Evolutionary conservation across 257 asterid genomes (phyloP), one percentile per base, ranked within the genome.

Genomic region (Fraxinus excelsior): DNA sequence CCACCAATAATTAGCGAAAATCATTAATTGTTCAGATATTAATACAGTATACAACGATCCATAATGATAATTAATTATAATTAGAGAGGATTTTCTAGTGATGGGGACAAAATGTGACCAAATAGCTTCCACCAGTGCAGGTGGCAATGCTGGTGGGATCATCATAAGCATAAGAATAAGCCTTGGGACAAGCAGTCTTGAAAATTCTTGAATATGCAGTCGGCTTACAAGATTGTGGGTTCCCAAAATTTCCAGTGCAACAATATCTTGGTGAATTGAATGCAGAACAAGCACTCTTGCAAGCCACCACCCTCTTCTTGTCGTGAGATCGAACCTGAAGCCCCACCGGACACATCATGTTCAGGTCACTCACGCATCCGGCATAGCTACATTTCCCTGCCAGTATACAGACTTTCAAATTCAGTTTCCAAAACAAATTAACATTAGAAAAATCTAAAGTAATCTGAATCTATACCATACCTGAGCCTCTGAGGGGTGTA

Each of bases 101-200:
- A 83, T 87, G 99, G 78, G 98, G 97, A 77, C 99, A 95, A 86
- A 91, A 95, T 28, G 99, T 93, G 87, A 95, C 80, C 82, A 95
- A 77, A 72, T 95, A 95, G 87, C 64, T 89, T 1, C 90, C 78
- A 7, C 92, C 96, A 6, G 90, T 95, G 92, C 99, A 95, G 79
- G 99, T 95, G 29, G 99, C 80, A 65, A 95, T 90, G 83, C 97
- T 91, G 31, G 99, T 92, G 71, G 99, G 99, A 84, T 95, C 99
- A 76, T 95, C 99, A 65, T 91, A 95, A 4, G 99, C 99, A 70
- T 95, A 95, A n/a, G 98, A 95, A 82, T 95, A 95, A 5, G 99
- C 99, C 82, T 31, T 93, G 0, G 99, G 99, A 78, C 99, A 95
- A 14, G 99, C 99, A 3, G 90, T 72, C 70, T 95, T 93, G 90